A percentile compares a stretch with the other conserved stretches of the same genome.
Conservation (phyloP, 169 alveolate species). For the Eimeria acervulina region DNA sequence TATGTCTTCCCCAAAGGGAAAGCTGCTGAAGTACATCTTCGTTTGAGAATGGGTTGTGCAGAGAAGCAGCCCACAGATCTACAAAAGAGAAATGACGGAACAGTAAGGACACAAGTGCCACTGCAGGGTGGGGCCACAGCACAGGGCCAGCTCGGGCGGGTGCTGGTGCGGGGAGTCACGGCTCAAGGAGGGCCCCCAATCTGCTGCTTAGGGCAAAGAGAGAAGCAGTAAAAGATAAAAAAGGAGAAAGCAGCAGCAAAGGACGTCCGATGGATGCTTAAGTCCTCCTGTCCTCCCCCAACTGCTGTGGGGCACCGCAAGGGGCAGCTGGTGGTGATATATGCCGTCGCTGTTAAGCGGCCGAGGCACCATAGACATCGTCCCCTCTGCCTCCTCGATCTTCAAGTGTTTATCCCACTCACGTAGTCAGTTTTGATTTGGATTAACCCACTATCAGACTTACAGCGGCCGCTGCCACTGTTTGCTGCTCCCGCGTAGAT, state of each 20-base stretch:
- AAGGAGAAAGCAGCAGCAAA: slow-evolving; percentile 59
- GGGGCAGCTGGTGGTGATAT: slow-evolving; percentile 73
- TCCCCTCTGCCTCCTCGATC: background rate
- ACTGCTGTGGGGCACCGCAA: slow-evolving; percentile 78
- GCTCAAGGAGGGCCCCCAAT: slow-evolving; percentile 56
- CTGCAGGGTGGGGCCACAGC: slow-evolving; percentile 75
- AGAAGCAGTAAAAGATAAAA: background rate
- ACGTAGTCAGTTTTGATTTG: background rate
- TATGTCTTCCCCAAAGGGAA: slow-evolving; percentile 84
- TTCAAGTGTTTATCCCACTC: background rate
- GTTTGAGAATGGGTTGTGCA: background rate
- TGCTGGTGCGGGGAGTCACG: slow-evolving; percentile 79
- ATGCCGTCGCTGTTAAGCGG: slow-evolving; percentile 17
- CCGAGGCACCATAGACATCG: slow-evolving; percentile 62
- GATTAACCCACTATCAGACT: background rate
- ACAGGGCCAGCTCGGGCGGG: slow-evolving; percentile 67
- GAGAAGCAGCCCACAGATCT: slow-evolving; percentile 34
- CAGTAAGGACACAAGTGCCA: slow-evolving; percentile 41
- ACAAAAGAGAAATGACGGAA: background rate
- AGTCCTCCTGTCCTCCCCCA: slow-evolving; percentile 14
- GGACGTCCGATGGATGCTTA: background rate
- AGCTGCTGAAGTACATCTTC: slow-evolving; percentile 84
- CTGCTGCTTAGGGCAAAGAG: slow-evolving; percentile 27
- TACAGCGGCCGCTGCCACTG: background rate
- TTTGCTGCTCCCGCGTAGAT: background rate